Conservation (phyloP, 768 basidiomycete species). For the Lactarius deliciosus region DNA sequence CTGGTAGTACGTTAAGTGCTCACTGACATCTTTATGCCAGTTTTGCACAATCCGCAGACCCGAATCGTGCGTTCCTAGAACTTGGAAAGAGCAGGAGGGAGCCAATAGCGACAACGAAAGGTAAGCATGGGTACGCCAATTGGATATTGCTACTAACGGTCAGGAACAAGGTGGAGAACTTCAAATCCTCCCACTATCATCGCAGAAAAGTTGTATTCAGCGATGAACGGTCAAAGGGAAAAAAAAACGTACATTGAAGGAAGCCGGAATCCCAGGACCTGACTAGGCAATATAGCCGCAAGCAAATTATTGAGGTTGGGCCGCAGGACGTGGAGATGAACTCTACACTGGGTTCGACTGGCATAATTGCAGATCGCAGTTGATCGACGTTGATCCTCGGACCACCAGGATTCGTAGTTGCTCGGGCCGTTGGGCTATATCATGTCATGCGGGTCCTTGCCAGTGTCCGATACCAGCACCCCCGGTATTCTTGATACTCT, state of each 20-base stretch:
- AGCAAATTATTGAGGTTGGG: background rate
- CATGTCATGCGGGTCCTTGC: too few relatives aligned
- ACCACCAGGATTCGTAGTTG: too few relatives aligned
- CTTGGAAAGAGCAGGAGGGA: background rate
- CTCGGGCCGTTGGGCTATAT: too few relatives aligned
- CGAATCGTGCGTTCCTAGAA: background rate
- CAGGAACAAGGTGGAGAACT: background rate
- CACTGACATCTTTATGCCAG: background rate
- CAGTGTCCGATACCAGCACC: too few relatives aligned
- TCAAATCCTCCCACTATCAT: background rate
- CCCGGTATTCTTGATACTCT: too few relatives aligned
- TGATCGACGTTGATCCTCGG: too few relatives aligned
- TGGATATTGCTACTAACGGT: background rate
- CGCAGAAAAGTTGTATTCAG: background rate
- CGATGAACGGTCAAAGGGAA: background rate
- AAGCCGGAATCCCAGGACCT: background rate
- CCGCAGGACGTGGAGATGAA: too few relatives aligned
- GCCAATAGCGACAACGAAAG: background rate
- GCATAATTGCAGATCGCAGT: too few relatives aligned
- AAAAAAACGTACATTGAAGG: background rate
- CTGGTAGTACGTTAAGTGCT: background rate
- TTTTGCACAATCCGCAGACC: too few relatives aligned
- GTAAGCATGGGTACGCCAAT: background rate
- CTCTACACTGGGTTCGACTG: too few relatives aligned
- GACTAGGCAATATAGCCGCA: background rate